Percentiles rank a stretch among this genome's conserved stretches.
Evolutionary conservation across 805 yeast species (phyloP).

Genomic region (Saturnispora serradocipensis): DNA sequence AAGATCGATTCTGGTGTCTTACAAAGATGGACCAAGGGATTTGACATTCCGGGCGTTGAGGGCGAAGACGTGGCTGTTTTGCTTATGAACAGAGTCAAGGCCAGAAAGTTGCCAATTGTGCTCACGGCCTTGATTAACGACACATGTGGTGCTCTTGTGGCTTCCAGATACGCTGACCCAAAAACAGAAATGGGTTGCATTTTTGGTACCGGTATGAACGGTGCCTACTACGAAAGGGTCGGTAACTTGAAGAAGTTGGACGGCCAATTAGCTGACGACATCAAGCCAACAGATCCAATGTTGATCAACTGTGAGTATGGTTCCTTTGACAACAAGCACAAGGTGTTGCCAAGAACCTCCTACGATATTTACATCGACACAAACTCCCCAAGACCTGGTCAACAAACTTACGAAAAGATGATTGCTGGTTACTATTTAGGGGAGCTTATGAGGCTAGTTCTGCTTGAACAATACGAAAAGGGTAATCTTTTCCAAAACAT

Average conservation of each 20-base stretch:
- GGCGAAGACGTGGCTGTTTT: constrained; percentile 91
- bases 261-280: constrained; percentile 62
- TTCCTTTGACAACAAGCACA: constrained; percentile 90
- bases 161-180: constrained; percentile 89
- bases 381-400: constrained; percentile 94
- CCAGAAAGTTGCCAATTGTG: constrained; percentile 65
- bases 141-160: constrained; percentile 94
- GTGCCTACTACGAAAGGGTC: constrained; percentile 85
- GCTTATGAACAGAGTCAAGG: constrained; percentile 68
- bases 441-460: constrained; percentile 74
- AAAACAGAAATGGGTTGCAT: constrained; percentile 92
- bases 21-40: constrained; percentile 98
- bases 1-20: constrained; percentile 79
- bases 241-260: constrained; percentile 73
- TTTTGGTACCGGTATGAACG: constrained; percentile 98
- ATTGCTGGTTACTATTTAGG: constrained; percentile 96
- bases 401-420: constrained; percentile 97
- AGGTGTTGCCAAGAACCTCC: constrained; percentile 80
- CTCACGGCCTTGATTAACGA: constrained; percentile 95
- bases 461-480: constrained; percentile 62
- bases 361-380: constrained; percentile 76
- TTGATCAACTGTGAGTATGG: constrained; percentile 99
- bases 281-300: constrained; percentile 65
- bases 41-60: constrained; percentile 90
- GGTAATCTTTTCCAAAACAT: constrained; percentile 51